Percentiles rank a stretch among this genome's conserved stretches.
Conservation (phyloP, 2,329 filamentous ascomycete species). For the Clarireedia monteithiana region DNA sequence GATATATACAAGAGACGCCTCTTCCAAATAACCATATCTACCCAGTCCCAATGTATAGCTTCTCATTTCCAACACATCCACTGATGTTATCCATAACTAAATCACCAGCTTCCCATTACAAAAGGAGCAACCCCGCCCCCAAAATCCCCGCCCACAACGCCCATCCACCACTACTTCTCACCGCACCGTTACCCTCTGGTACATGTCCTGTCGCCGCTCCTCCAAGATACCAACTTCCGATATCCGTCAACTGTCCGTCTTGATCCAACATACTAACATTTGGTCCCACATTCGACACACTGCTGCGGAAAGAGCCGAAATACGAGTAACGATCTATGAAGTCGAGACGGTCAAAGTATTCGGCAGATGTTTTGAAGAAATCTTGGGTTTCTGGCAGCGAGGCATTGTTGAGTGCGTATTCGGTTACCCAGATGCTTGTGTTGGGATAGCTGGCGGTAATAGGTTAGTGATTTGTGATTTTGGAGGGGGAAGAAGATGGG, state of each 20-base stretch:
- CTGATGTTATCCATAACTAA: not conserved
- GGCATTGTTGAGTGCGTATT: slow-evolving; percentile 57
- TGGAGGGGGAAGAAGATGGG: no score
- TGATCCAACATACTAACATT: slow-evolving; percentile 64
- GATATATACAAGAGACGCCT: not conserved
- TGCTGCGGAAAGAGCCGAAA: slow-evolving; percentile 55
- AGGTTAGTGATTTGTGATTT: not conserved
- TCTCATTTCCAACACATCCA: not conserved
- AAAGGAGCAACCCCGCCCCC: not conserved
- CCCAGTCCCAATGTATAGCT: not conserved
- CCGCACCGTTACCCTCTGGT: slow-evolving; percentile 7
- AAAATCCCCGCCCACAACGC: not conserved
- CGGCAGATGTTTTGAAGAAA: slow-evolving; percentile 60
- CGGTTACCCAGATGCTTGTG: slow-evolving; percentile 67
- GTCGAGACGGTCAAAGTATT: slow-evolving; percentile 57
- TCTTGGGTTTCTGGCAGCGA: slow-evolving; percentile 48
- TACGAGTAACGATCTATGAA: slow-evolving; percentile 53
- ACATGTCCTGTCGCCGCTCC: slow-evolving; percentile 36
- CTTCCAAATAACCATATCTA: not conserved
- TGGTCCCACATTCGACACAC: slow-evolving; percentile 64
- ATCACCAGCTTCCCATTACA: not conserved
- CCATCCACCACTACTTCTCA: not conserved
- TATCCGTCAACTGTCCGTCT: slow-evolving; percentile 62
- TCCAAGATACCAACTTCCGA: slow-evolving; percentile 73
- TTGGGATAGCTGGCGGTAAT: slow-evolving; percentile 44